Evolutionary conservation across 2,329 filamentous ascomycete species (phyloP).

Genomic region (Nigrograna mackinnonii): DNA sequence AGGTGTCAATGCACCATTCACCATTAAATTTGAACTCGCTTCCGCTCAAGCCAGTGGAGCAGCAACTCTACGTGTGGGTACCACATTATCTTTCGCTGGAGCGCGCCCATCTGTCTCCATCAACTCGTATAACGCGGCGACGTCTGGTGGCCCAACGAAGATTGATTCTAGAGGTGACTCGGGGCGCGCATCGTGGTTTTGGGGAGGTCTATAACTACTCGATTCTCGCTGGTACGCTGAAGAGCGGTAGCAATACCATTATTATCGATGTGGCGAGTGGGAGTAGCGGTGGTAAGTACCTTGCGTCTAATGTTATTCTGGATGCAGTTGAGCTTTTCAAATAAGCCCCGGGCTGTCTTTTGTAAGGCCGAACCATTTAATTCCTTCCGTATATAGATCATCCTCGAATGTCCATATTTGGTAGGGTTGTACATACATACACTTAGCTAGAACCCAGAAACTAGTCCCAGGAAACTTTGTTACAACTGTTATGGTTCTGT

Average conservation of each 20-base stretch:
- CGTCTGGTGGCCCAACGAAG: constrained; percentile 61
- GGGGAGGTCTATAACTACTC: constrained; percentile 67
- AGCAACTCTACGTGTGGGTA: constrained; percentile 66
- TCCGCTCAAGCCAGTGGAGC: constrained; percentile 53
- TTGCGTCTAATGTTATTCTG: constrained; percentile 59
- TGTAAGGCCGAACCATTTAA: too few relatives aligned
- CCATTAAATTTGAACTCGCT: constrained; percentile 62
- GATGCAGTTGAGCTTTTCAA: constrained; percentile 39
- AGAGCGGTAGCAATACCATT: constrained; percentile 65
- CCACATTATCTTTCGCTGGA: constrained; percentile 65
- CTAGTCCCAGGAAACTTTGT: too few relatives aligned
- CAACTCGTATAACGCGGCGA: constrained; percentile 56
- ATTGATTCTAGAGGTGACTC: constrained; percentile 69
- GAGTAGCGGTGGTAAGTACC: constrained; percentile 57
- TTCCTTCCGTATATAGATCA: background rate
- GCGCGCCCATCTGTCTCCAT: constrained; percentile 61
- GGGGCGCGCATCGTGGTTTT: constrained; percentile 66
- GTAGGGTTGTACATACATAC: too few relatives aligned
- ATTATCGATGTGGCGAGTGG: constrained; percentile 63
- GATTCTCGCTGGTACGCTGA: constrained; percentile 63
- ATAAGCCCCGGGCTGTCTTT: constrained; percentile 13
- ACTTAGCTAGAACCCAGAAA: too few relatives aligned
- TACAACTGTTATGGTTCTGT: too few relatives aligned
- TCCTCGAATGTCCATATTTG: background rate
- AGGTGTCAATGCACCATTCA: constrained; percentile 61